These are phyloP conservation scores for Cephaloascus albidus DNA, from an alignment of 805 yeast species.

Conservation along the genomic window DNA sequence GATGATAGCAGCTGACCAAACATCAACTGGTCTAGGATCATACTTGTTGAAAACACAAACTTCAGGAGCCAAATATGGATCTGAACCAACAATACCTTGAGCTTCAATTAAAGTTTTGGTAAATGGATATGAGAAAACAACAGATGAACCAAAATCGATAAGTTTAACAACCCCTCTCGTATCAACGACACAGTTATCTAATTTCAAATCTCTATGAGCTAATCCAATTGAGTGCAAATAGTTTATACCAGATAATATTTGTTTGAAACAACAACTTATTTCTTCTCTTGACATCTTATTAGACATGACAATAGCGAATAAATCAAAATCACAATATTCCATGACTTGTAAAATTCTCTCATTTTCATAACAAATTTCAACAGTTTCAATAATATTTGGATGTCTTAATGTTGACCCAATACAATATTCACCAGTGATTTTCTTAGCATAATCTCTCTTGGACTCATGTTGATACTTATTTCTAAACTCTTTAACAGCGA, in stretches of 20 bases:
- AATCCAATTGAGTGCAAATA: slow-evolving; percentile 80
- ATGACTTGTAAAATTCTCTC: slow-evolving; percentile 83
- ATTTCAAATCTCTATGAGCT: slow-evolving; percentile 85
- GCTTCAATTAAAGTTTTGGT: slow-evolving; percentile 64
- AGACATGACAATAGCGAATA: slow-evolving; percentile 91
- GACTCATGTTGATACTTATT: slow-evolving; percentile 66
- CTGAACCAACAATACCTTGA: slow-evolving; percentile 80
- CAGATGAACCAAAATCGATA: slow-evolving; percentile 92
- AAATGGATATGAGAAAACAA: slow-evolving; percentile 83
- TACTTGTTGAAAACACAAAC: slow-evolving; percentile 75
- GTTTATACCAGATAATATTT: slow-evolving; percentile 69
- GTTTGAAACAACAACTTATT: slow-evolving; percentile 84
- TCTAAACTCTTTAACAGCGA: slow-evolving; percentile 91
- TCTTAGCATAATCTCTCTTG: slow-evolving; percentile 80
- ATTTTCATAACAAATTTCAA: slow-evolving; percentile 84
- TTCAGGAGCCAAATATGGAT: slow-evolving; percentile 89
- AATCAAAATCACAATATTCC: slow-evolving; percentile 91
- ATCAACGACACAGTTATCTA: slow-evolving; percentile 87
- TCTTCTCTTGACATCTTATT: slow-evolving; percentile 77
- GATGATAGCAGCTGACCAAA: slow-evolving; percentile 88
- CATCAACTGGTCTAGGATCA: slow-evolving; percentile 89
- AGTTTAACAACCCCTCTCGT: slow-evolving; percentile 77
- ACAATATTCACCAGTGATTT: slow-evolving; percentile 90
- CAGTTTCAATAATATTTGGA: slow-evolving; percentile 83
- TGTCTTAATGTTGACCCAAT: slow-evolving; percentile 86